These are phyloP conservation scores for Mollisia scopiformis DNA, from an alignment of 2,329 filamentous ascomycete species.

Conservation along the genomic window DNA sequence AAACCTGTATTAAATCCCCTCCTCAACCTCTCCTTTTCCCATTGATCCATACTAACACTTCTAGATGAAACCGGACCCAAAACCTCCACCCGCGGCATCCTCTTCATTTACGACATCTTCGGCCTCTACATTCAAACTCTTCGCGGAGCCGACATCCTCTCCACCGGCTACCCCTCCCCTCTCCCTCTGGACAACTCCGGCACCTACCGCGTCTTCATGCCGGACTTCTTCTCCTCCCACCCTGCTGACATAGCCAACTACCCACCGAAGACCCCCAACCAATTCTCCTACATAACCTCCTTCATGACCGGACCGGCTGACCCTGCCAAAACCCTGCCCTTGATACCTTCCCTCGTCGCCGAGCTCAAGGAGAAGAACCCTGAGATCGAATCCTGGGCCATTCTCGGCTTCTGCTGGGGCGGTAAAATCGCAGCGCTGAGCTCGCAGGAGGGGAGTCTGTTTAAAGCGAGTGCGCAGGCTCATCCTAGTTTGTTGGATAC, in stretches of 20 bases:
- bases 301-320: constrained; percentile 24
- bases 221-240: constrained; percentile 81
- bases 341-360: constrained; percentile 12
- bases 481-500: constrained; percentile 67
- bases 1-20: constrained; percentile 33
- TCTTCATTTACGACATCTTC: constrained; percentile 68
- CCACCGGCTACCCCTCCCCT: constrained; percentile 42
- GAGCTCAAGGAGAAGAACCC: constrained; percentile 12
- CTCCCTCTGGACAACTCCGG: constrained; percentile 44
- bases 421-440: constrained; percentile 65
- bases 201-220: constrained; percentile 82
- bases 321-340: constrained; percentile 12
- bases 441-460: constrained; percentile 56
- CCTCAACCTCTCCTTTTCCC: background rate
- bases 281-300: constrained; percentile 27
- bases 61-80: constrained; percentile 49
- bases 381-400: constrained; percentile 29
- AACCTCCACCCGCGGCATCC: constrained; percentile 56
- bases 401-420: constrained; percentile 64
- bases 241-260: constrained; percentile 19
- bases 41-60: background rate
- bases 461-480: constrained; percentile 52
- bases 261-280: constrained; percentile 19
- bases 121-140: constrained; percentile 70
- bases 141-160: constrained; percentile 70